These are phyloP conservation scores for Annulohypoxylon maeteangense DNA, from an alignment of 495 filamentous ascomycete genomes.

Conservation along the genomic window DNA sequence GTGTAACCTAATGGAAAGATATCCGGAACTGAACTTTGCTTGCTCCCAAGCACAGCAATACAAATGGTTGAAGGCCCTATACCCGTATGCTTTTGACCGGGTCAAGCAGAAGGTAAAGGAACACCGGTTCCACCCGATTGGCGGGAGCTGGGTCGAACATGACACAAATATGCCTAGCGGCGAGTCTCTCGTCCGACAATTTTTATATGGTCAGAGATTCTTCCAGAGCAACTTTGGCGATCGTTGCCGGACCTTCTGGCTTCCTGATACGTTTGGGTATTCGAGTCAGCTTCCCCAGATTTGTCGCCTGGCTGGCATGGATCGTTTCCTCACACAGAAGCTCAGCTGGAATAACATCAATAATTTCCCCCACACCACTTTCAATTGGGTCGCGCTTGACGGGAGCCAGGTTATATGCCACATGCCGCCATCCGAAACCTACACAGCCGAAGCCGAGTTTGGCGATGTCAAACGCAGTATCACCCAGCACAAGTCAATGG, in stretches of 20 bases:
- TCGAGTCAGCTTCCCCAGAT: constrained; percentile 93
- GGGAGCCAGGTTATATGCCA: constrained; percentile 97
- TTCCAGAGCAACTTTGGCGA: constrained; percentile 94
- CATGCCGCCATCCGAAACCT: constrained; percentile 94
- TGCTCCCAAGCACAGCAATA: constrained; percentile 96
- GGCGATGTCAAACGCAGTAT: constrained; percentile 93
- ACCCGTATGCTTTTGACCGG: constrained; percentile 86
- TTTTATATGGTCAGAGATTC: constrained; percentile 92
- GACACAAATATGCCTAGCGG: constrained; percentile 97
- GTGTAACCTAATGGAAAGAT: constrained; percentile 91
- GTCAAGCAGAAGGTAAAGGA: constrained; percentile 91
- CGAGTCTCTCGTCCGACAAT: constrained; percentile 94
- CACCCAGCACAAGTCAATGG: constrained; percentile 93
- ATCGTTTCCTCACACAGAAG: constrained; percentile 96
- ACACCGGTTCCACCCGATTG: constrained; percentile 91
- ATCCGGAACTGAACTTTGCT: constrained; percentile 92
- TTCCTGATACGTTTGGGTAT: constrained; percentile 98
- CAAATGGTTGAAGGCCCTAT: constrained; percentile 93
- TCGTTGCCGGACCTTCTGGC: constrained; percentile 91
- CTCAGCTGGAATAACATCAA: constrained; percentile 96
- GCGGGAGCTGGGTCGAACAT: constrained; percentile 98
- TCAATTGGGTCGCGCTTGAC: constrained; percentile 96
- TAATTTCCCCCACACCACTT: constrained; percentile 97
- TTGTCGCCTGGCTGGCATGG: constrained; percentile 92
- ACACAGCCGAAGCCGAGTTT: constrained; percentile 94